Conservation (phyloP, 495 filamentous ascomycete genomes). For the Penicillium angulare region DNA sequence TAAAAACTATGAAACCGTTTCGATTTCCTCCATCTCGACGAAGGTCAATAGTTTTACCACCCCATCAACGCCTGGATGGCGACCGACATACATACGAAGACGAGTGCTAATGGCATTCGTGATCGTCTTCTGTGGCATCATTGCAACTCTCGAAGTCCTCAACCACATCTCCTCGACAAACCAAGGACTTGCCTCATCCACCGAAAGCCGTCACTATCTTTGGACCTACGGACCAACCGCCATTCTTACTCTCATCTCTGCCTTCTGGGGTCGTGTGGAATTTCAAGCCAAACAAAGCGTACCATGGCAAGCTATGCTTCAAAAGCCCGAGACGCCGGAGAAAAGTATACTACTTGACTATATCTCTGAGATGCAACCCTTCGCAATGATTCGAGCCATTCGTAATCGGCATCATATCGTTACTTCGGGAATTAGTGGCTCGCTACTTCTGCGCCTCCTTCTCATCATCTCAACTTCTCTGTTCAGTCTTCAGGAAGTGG, state of each 20-base stretch:
- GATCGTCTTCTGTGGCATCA: background rate
- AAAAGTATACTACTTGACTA: conserved; percentile 15
- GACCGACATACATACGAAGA: conserved; percentile 7
- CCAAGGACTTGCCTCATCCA: conserved; percentile 15
- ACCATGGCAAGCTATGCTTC: conserved; percentile 26
- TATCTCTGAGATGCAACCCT: conserved; percentile 10
- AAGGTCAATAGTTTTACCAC: background rate
- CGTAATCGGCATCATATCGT: conserved; percentile 8
- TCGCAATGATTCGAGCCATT: conserved; percentile 4
- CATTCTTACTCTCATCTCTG: conserved; percentile 21
- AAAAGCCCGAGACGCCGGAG: conserved; percentile 5
- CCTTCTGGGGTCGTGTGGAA: conserved; percentile 26
- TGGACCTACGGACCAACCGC: conserved; percentile 36
- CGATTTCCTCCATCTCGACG: background rate
- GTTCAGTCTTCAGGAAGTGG: conserved; percentile 1
- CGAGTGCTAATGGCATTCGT: background rate
- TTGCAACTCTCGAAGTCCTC: conserved; percentile 5
- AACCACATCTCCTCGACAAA: conserved; percentile 12
- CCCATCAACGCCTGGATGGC: background rate
- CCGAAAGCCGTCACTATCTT: conserved; percentile 20
- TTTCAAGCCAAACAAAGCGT: conserved; percentile 24
- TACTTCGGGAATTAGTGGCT: background rate
- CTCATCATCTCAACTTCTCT: conserved; percentile 18
- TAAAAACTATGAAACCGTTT: background rate
- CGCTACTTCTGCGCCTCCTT: conserved; percentile 7